Conservation (phyloP, 1,139 yeast species). For the Barnettozyma hawaiiensis region DNA sequence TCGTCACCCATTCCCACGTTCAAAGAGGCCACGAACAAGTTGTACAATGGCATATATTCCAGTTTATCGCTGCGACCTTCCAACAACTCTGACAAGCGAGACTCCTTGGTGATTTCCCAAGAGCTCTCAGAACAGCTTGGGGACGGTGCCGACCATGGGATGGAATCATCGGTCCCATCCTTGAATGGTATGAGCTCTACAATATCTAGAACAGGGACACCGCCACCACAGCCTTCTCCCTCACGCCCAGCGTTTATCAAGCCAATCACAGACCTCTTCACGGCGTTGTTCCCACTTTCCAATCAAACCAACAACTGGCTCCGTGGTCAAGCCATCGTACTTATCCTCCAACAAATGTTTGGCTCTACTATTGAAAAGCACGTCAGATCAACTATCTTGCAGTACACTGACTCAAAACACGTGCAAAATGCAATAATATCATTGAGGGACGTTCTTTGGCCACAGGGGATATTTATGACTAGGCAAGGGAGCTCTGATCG, state of each 20-base stretch:
- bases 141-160: background rate
- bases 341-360: constrained; percentile 75
- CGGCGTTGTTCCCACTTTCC: constrained; percentile 58
- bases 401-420: constrained; percentile 42
- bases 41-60: constrained; percentile 40
- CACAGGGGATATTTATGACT: constrained; percentile 46
- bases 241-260: constrained; percentile 57
- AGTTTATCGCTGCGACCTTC: constrained; percentile 10
- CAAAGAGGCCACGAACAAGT: constrained; percentile 39
- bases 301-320: constrained; percentile 69
- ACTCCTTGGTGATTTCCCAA: constrained; percentile 4
- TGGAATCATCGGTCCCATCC: background rate
- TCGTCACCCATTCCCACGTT: constrained; percentile 10
- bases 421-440: constrained; percentile 40
- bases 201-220: background rate
- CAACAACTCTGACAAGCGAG: constrained; percentile 4
- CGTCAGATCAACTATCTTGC: constrained; percentile 44
- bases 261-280: constrained; percentile 75
- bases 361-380: constrained; percentile 87
- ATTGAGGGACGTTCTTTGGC: constrained; percentile 55
- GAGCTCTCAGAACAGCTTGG: background rate
- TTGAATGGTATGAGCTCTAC: background rate
- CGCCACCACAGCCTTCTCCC: constrained; percentile 2
- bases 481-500: constrained; percentile 33
- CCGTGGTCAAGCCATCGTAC: constrained; percentile 76